These are phyloP conservation scores for Aspergillus texensis DNA, from an alignment of 2,329 filamentous ascomycete species.

Conservation along the genomic window DNA sequence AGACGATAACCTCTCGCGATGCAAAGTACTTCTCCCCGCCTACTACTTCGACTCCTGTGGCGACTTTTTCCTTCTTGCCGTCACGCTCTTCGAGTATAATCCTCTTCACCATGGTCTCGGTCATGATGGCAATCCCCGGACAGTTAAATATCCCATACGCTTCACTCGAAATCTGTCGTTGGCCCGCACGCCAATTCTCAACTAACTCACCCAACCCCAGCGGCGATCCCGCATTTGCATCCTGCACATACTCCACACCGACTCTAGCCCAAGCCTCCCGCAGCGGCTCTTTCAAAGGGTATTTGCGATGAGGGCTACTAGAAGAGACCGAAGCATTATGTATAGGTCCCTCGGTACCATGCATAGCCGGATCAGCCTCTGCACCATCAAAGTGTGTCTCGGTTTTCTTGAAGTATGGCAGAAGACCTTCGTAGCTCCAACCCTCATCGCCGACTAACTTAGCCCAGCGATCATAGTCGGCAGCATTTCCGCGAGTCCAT, in stretches of 20 bases:
- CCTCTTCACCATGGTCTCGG: constrained; percentile 25
- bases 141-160: constrained; percentile 25
- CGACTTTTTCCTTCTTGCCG: constrained; percentile 14
- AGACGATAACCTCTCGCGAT: constrained; percentile 36
- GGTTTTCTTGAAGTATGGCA: constrained; percentile 50
- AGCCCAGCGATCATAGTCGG: constrained; percentile 54
- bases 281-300: constrained; percentile 41
- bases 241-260: constrained; percentile 29
- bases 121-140: constrained; percentile 18
- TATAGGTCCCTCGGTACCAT: constrained; percentile 36
- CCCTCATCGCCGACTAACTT: constrained; percentile 42
- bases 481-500: constrained; percentile 48
- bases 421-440: constrained; percentile 52
- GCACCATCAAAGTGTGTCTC: constrained; percentile 34
- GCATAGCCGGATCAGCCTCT: constrained; percentile 20
- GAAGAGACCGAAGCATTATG: constrained; percentile 15
- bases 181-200: constrained; percentile 31
- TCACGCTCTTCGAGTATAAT: constrained; percentile 12
- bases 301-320: constrained; percentile 34
- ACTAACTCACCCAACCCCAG: constrained; percentile 32
- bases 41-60: constrained; percentile 29
- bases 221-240: constrained; percentile 32
- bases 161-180: constrained; percentile 31
- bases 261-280: constrained; percentile 42
- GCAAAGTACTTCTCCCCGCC: constrained; percentile 25